Evolutionary conservation across 768 basidiomycete species (phyloP).

Genomic region (Sarcomyxa edulis): DNA sequence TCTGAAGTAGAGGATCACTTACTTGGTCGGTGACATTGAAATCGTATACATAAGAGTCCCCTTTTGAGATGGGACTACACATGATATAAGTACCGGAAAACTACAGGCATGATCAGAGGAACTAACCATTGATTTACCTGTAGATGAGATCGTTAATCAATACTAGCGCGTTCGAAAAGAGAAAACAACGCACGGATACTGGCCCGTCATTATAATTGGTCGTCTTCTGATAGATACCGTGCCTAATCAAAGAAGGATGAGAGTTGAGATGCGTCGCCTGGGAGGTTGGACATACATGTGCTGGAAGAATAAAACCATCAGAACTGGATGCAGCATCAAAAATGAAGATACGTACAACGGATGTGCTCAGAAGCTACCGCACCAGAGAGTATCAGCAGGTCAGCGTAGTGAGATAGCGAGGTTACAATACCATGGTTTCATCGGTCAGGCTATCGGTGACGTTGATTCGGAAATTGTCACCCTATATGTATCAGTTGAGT

Average conservation of each 20-base stretch:
- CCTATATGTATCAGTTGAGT: too few species aligned
- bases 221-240: slow-evolving; percentile 25
- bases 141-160: too few species aligned
- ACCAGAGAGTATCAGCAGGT: too few species aligned
- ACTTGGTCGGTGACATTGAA: slow-evolving; percentile 31
- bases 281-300: slow-evolving; percentile 19
- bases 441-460: slow-evolving; percentile 34
- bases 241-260: too few species aligned
- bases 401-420: too few species aligned
- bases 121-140: too few species aligned
- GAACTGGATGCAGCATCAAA: neutral
- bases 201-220: slow-evolving; percentile 27
- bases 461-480: slow-evolving; percentile 33
- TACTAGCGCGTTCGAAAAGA: too few species aligned
- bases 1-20: too few species aligned
- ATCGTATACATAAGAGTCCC: slow-evolving; percentile 32
- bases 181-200: slow-evolving; percentile 14
- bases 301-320: slow-evolving; percentile 4
- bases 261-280: too few species aligned
- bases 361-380: slow-evolving; percentile 34
- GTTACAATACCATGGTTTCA: too few species aligned
- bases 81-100: too few species aligned
- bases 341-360: slow-evolving; percentile 25
- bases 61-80: slow-evolving; percentile 36
- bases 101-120: too few species aligned